Percentiles rank a stretch among this genome's conserved stretches.
These are phyloP conservation scores for Xylaria sp. DNA, from an alignment of 2,329 filamentous ascomycete genomes.

Conservation along the genomic window DNA sequence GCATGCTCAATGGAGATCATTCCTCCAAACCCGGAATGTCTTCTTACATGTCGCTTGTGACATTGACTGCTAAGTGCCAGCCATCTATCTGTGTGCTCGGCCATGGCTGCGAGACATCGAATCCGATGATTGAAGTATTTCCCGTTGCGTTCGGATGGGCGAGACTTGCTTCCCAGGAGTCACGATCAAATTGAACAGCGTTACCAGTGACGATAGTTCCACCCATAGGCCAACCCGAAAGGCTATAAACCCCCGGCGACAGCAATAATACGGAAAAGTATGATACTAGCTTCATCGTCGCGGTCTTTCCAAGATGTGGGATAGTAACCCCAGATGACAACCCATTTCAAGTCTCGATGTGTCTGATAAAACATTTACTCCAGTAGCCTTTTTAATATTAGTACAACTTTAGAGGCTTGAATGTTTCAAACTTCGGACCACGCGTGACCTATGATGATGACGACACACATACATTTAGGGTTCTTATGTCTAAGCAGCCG, in stretches of 20 bases:
- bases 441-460: slow-evolving; percentile 10
- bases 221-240: slow-evolving; percentile 52
- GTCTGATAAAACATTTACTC: neutral
- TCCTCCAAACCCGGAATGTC: neutral
- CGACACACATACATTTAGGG: neutral
- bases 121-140: slow-evolving; percentile 38
- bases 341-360: slow-evolving; percentile 19
- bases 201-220: slow-evolving; percentile 44
- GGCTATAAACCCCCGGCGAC: slow-evolving; percentile 50
- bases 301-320: neutral
- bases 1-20: neutral
- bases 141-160: slow-evolving; percentile 47
- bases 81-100: slow-evolving; percentile 63
- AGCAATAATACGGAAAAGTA: slow-evolving; percentile 10
- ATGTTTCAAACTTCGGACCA: neutral
- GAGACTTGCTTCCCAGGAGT: slow-evolving; percentile 56
- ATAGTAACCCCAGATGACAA: neutral
- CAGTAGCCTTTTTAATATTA: neutral
- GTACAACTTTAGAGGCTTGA: neutral
- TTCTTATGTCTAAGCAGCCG: slow-evolving; percentile 12
- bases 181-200: slow-evolving; percentile 43
- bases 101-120: slow-evolving; percentile 55
- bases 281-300: slow-evolving; percentile 8
- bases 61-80: slow-evolving; percentile 46
- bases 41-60: slow-evolving; percentile 44